A percentile compares a stretch with the other conserved stretches of the same genome.
phyloP scores from a whole-genome alignment of 805 yeast species.

The Hanseniaspora hatyaiensis region DNA sequence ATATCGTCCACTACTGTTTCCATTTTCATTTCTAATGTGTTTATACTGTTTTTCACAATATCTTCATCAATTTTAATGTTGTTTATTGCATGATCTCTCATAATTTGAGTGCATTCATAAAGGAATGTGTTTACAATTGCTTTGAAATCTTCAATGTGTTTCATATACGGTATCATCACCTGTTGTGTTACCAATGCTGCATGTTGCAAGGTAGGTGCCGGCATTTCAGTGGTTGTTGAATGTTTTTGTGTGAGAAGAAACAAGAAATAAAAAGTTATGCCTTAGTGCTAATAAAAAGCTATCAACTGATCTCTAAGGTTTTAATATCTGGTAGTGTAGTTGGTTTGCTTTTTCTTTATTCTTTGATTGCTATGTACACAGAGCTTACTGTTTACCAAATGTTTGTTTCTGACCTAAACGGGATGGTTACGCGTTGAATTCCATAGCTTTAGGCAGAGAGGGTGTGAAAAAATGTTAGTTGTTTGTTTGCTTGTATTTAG shows the following conservation, averaged over 20 bases:
- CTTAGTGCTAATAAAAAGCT: too few relatives aligned
- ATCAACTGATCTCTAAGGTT: neutral
- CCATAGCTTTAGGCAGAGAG: too few relatives aligned
- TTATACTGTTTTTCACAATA: neutral
- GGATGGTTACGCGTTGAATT: too few relatives aligned
- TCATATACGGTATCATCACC: constrained; percentile 3
- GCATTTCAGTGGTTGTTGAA: neutral
- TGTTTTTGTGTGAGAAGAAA: too few relatives aligned
- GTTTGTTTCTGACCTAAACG: too few relatives aligned
- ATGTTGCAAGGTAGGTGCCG: constrained; percentile 8
- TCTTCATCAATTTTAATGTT: constrained; percentile 12
- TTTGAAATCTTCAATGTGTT: constrained; percentile 4
- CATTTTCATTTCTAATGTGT: constrained; percentile 3
- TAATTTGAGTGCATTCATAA: constrained; percentile 10
- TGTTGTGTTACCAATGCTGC: constrained; percentile 7
- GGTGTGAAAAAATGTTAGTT: too few relatives aligned
- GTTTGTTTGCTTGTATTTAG: too few relatives aligned
- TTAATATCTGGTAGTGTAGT: too few relatives aligned
- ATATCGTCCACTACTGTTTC: constrained; percentile 3
- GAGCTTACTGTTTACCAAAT: too few relatives aligned
- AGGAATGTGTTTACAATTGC: constrained; percentile 1
- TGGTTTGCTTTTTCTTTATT: too few relatives aligned
- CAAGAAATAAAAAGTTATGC: too few relatives aligned
- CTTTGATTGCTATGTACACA: too few relatives aligned
- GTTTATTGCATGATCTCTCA: constrained; percentile 6